These are phyloP conservation scores for Phenoliferia sp. DNA, from an alignment of 1,284 basidiomycete species.

Conservation along the genomic window DNA sequence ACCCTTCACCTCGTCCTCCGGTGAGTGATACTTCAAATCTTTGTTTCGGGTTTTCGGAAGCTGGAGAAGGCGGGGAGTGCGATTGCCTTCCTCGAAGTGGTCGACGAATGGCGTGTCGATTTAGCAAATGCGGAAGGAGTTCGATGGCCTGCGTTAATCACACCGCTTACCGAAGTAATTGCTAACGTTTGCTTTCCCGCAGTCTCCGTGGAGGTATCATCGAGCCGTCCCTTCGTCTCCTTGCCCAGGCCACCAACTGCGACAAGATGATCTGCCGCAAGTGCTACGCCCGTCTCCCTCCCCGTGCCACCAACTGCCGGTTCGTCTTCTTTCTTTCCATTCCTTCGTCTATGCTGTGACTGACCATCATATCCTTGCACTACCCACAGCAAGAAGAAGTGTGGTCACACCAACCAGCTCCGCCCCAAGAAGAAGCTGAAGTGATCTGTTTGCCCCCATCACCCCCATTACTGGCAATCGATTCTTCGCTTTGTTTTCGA, in stretches of 20 bases:
- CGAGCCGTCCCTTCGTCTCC: slow-evolving; percentile 95
- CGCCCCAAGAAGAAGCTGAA: slow-evolving; percentile 94
- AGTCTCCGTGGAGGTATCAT: slow-evolving; percentile 96
- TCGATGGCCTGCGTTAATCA: neutral
- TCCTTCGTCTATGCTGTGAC: neutral
- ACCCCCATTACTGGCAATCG: neutral
- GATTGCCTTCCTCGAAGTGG: neutral
- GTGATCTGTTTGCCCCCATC: neutral
- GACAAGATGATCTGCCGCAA: slow-evolving; percentile 54
- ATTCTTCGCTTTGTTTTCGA: neutral
- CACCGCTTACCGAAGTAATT: neutral
- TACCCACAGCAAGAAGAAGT: slow-evolving; percentile 60
- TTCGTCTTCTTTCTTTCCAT: slow-evolving; percentile 39
- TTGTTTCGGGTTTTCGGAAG: neutral
- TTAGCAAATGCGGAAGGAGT: too few species aligned
- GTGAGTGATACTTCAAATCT: slow-evolving; percentile 46
- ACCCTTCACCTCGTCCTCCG: slow-evolving; percentile 96
- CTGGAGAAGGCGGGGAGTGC: neutral
- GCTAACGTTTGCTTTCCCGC: too few species aligned
- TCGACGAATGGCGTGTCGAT: too few species aligned
- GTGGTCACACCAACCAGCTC: slow-evolving; percentile 55
- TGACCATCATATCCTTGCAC: neutral
- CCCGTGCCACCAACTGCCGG: slow-evolving; percentile 99
- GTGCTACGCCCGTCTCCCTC: slow-evolving; percentile 72
- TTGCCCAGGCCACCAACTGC: slow-evolving; percentile 55